Conservation (phyloP, 2,329 filamentous ascomycete species). For the Didymella glomerata region DNA sequence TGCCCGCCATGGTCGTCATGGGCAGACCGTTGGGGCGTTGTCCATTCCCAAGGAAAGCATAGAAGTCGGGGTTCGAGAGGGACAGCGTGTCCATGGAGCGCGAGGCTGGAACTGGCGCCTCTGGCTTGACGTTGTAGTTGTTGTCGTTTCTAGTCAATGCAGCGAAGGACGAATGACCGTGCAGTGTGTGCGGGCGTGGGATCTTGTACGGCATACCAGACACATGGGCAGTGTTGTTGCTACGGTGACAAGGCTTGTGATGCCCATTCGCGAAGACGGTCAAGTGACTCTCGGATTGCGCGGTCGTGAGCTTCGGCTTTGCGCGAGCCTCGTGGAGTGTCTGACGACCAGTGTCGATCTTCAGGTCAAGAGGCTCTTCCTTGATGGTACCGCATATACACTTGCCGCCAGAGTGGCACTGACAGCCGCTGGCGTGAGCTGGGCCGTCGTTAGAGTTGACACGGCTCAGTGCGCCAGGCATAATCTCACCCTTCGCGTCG, state of each 20-base stretch:
- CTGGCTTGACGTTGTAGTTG: conserved; percentile 34
- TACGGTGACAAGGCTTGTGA: conserved; percentile 70
- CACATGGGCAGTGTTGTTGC: conserved; percentile 70
- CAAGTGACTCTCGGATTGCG: conserved; percentile 67
- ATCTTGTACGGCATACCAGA: conserved; percentile 70
- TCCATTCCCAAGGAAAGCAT: conserved; percentile 47
- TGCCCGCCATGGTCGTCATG: conserved; percentile 38
- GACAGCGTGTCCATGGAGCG: conserved; percentile 49
- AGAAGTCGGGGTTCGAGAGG: conserved; percentile 50
- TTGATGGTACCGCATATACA: conserved; percentile 67
- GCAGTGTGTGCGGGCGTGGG: conserved; percentile 55
- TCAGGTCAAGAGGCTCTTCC: conserved; percentile 62
- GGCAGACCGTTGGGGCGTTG: conserved; percentile 40
- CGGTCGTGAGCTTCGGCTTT: conserved; percentile 65
- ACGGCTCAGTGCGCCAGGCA: conserved; percentile 42
- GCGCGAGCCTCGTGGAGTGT: conserved; percentile 56
- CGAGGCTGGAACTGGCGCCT: conserved; percentile 27
- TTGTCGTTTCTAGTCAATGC: conserved; percentile 35
- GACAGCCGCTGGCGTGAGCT: conserved; percentile 55
- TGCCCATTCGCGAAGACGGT: conserved; percentile 70
- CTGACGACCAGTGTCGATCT: conserved; percentile 55
- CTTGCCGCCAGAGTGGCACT: conserved; percentile 67
- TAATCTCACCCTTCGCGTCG: conserved; percentile 51
- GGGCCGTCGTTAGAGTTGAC: conserved; percentile 43
- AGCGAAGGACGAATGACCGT: conserved; percentile 44